phyloP scores from a whole-genome alignment of 2,329 filamentous ascomycete genomes.

The Exophiala sp. region DNA sequence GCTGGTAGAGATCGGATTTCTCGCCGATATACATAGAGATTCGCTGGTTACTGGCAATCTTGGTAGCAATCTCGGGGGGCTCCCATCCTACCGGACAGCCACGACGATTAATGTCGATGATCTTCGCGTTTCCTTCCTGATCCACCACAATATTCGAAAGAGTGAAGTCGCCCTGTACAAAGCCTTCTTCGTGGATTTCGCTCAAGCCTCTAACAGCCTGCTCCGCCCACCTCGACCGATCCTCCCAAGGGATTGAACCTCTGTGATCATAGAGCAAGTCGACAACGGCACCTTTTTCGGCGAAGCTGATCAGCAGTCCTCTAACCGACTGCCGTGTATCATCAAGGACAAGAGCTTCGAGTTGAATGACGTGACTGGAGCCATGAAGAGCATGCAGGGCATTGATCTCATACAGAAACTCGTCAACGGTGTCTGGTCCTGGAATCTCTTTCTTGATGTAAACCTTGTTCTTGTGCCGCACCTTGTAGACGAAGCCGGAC shows the following conservation, averaged over 20 bases:
- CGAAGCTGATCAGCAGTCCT: conserved; percentile 83
- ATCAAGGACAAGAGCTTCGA: conserved; percentile 85
- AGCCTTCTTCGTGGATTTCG: conserved; percentile 92
- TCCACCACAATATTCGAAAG: conserved; percentile 97
- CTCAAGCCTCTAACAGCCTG: conserved; percentile 87
- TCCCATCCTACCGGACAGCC: conserved; percentile 99
- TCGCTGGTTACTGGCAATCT: conserved; percentile 83
- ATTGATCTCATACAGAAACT: conserved; percentile 97
- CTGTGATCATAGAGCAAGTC: conserved; percentile 82
- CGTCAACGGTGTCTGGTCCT: conserved; percentile 88
- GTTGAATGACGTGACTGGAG: conserved; percentile 74
- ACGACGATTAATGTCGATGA: conserved; percentile 96
- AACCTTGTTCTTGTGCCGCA: conserved; percentile 62
- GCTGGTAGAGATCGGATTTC: conserved; percentile 92
- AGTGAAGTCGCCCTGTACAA: conserved; percentile 96
- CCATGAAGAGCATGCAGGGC: conserved; percentile 74
- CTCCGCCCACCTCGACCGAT: conserved; percentile 80
- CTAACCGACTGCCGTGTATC: conserved; percentile 71
- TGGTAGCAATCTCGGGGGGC: conserved; percentile 79
- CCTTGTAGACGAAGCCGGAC: conserved; percentile 96
- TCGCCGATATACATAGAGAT: conserved; percentile 98
- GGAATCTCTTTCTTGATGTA: conserved; percentile 99
- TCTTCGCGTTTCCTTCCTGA: conserved; percentile 77
- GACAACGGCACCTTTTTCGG: conserved; percentile 79
- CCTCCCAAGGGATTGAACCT: conserved; percentile 62